Conservation (phyloP, 805 yeast species). For the Komagataella populi region DNA sequence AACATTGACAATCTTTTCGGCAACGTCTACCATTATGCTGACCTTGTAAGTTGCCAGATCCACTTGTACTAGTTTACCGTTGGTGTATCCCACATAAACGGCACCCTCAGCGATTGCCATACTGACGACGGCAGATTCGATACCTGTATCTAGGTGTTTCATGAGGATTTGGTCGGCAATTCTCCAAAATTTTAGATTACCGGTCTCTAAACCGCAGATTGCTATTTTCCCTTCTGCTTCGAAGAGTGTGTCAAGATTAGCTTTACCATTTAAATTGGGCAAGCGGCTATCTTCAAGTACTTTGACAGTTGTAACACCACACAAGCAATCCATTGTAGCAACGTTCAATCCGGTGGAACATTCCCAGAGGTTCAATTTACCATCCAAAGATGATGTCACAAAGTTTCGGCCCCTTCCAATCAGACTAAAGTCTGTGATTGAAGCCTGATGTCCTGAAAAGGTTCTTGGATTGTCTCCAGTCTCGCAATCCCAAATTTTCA, state of each 20-base stretch:
- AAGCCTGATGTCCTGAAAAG: constrained; percentile 32
- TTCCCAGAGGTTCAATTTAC: constrained; percentile 54
- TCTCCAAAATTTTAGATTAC: not conserved
- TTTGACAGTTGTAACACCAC: not conserved
- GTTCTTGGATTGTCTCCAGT: constrained; percentile 36
- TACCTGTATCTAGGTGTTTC: not conserved
- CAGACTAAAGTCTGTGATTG: constrained; percentile 33
- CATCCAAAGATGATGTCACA: constrained; percentile 40
- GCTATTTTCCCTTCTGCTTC: not conserved
- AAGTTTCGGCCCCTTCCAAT: constrained; percentile 60
- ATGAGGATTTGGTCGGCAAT: not conserved
- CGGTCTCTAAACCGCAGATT: not conserved
- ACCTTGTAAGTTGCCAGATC: not conserved
- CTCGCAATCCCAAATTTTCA: constrained; percentile 46
- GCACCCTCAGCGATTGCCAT: not conserved
- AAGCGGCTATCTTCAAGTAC: not conserved
- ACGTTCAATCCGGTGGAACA: constrained; percentile 40
- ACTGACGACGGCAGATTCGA: not conserved
- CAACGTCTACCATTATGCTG: not conserved
- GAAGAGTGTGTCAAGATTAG: not conserved
- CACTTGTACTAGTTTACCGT: not conserved
- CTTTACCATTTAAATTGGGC: not conserved
- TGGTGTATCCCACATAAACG: not conserved
- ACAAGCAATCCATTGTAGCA: constrained; percentile 1
- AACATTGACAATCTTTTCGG: not conserved